phyloP scores from a whole-genome alignment of 805 yeast genomes.

The Sporopachydermia quercuum region DNA sequence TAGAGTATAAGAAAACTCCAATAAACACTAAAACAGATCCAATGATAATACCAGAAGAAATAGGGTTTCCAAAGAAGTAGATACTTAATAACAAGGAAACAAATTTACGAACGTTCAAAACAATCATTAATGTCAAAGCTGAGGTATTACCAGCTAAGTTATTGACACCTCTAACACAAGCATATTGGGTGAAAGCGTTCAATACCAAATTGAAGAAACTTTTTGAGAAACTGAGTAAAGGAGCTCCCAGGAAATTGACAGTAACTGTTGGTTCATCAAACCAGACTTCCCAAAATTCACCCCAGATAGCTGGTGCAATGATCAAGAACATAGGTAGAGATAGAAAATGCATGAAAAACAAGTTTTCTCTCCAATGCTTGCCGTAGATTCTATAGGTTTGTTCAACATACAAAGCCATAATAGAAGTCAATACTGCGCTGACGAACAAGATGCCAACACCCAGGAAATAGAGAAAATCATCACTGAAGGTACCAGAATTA shows the following conservation, averaged over 20 bases:
- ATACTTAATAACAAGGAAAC: constrained; percentile 35
- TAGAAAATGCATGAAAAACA: constrained; percentile 37
- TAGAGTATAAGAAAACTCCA: constrained; percentile 29
- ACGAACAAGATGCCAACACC: constrained; percentile 21
- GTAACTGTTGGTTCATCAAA: background rate
- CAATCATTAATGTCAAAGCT: constrained; percentile 37
- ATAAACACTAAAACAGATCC: constrained; percentile 32
- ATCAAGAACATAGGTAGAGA: constrained; percentile 33
- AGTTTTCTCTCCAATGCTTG: constrained; percentile 36
- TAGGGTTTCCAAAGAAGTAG: constrained; percentile 28
- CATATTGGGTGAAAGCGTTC: constrained; percentile 29
- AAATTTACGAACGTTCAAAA: constrained; percentile 35
- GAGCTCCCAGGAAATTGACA: background rate
- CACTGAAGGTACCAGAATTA: background rate
- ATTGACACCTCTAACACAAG: constrained; percentile 44
- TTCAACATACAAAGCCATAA: constrained; percentile 38
- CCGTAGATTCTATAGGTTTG: constrained; percentile 28
- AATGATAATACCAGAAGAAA: constrained; percentile 9
- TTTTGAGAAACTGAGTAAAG: constrained; percentile 8
- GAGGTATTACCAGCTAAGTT: constrained; percentile 30
- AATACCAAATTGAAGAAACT: constrained; percentile 15
- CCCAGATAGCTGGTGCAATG: constrained; percentile 14
- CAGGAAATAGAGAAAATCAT: constrained; percentile 6
- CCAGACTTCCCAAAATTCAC: constrained; percentile 10
- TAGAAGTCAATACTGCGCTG: constrained; percentile 28